Conservation (phyloP, 441 rosid genomes). For the Biscutella laevigata region DNA sequence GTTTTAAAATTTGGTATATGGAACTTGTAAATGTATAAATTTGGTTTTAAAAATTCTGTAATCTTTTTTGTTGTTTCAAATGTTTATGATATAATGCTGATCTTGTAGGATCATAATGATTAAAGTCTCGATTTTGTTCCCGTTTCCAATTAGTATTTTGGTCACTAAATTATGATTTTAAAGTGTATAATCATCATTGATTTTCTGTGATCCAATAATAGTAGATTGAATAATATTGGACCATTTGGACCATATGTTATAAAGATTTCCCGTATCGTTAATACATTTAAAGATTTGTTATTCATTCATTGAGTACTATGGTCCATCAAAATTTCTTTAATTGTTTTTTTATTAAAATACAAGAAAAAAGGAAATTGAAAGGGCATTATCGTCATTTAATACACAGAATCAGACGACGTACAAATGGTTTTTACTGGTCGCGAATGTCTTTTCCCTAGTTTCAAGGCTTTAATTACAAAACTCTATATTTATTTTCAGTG, state of each 20-base stretch:
- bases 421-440: constrained; percentile 1
- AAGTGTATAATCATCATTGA: constrained; percentile 16
- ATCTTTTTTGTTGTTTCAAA: constrained; percentile 1
- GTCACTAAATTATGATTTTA: constrained; percentile 17
- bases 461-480: constrained; percentile 34
- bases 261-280: constrained; percentile 11
- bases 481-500: too few relatives aligned
- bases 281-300: background rate
- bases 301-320: background rate
- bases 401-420: background rate
- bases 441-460: constrained; percentile 23
- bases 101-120: constrained; percentile 24
- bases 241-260: constrained; percentile 25
- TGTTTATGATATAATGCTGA: constrained; percentile 17
- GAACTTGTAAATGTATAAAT: constrained; percentile 25
- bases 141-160: constrained; percentile 11
- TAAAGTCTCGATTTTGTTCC: constrained; percentile 24
- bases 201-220: constrained; percentile 23
- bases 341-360: background rate
- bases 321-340: too few relatives aligned
- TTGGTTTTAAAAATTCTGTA: constrained; percentile 12
- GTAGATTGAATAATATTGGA: constrained; percentile 12
- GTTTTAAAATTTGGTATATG: constrained; percentile 25
- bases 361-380: too few relatives aligned
- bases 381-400: background rate